A percentile compares a stretch with the other conserved stretches of the same genome.
These are phyloP conservation scores for Mycena amicta DNA, from an alignment of 768 basidiomycete genomes.

Conservation along the genomic window DNA sequence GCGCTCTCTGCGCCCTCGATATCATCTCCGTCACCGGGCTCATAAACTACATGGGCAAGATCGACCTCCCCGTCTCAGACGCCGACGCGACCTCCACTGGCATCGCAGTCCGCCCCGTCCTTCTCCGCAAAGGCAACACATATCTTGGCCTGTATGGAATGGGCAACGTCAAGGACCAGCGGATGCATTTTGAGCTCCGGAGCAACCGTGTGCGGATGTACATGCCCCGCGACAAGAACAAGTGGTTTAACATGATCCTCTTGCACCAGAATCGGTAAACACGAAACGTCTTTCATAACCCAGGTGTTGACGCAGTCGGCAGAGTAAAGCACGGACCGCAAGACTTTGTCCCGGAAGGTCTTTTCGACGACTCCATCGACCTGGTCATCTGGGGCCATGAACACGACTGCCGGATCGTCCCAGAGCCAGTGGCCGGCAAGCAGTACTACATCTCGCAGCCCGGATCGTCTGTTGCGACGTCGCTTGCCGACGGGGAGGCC, in stretches of 20 bases:
- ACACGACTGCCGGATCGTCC: slow-evolving; percentile 92
- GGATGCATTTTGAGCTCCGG: slow-evolving; percentile 95
- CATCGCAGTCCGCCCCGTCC: slow-evolving; percentile 86
- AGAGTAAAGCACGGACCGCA: slow-evolving; percentile 96
- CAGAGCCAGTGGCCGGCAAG: slow-evolving; percentile 90
- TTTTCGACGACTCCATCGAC: slow-evolving; percentile 95
- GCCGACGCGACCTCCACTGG: slow-evolving; percentile 67
- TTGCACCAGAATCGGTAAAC: slow-evolving; percentile 96
- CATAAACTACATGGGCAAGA: slow-evolving; percentile 97
- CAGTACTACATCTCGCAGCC: slow-evolving; percentile 92
- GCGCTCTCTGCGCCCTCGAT: slow-evolving; percentile 93
- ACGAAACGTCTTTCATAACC: not conserved
- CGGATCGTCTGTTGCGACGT: slow-evolving; percentile 93
- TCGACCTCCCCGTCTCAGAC: slow-evolving; percentile 81
- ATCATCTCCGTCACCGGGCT: slow-evolving; percentile 92
- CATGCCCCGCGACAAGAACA: slow-evolving; percentile 87
- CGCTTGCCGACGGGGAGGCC: slow-evolving; percentile 90
- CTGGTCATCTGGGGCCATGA: slow-evolving; percentile 99
- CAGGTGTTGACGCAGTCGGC: slow-evolving; percentile 2
- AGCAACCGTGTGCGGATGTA: slow-evolving; percentile 96
- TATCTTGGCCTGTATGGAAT: slow-evolving; percentile 92
- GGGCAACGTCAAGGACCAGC: slow-evolving; percentile 93
- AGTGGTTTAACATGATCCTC: slow-evolving; percentile 94
- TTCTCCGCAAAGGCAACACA: slow-evolving; percentile 86
- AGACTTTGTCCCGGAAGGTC: slow-evolving; percentile 91